Percentiles rank a stretch among this genome's conserved stretches.
Conservation (phyloP, 2,329 filamentous ascomycete species). For the Cordyceps cateniannulata region DNA sequence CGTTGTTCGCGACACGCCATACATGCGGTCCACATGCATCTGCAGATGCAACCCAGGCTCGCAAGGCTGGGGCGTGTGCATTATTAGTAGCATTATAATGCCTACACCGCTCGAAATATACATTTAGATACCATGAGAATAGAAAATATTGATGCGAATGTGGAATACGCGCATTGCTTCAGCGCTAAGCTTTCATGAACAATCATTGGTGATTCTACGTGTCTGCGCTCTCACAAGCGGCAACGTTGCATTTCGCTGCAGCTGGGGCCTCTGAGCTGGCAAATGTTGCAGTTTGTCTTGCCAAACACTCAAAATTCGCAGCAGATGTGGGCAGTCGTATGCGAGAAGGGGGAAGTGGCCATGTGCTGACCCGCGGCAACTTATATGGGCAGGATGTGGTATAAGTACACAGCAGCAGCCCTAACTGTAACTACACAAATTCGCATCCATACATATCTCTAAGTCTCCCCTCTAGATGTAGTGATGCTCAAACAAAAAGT, state of each 20-base stretch:
- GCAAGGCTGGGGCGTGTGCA: background rate
- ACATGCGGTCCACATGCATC: background rate
- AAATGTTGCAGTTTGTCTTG: background rate
- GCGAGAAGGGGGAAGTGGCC: no score
- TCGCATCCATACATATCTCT: no score
- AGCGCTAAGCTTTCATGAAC: no score
- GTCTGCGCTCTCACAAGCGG: background rate
- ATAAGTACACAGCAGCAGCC: no score
- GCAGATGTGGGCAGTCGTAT: no score
- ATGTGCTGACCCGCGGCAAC: no score
- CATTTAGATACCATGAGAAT: background rate
- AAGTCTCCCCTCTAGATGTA: no score
- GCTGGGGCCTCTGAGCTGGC: background rate
- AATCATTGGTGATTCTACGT: no score
- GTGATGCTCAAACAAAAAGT: no score
- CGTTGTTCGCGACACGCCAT: background rate
- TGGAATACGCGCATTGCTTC: no score
- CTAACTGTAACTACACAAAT: no score
- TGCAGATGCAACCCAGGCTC: background rate
- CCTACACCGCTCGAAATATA: background rate
- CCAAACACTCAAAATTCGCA: background rate
- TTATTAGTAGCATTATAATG: background rate
- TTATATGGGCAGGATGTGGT: no score
- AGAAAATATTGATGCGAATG: background rate
- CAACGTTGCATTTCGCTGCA: background rate